Evolutionary conservation across 1,284 basidiomycete species (phyloP).

Genomic region (Malassezia sp.): DNA sequence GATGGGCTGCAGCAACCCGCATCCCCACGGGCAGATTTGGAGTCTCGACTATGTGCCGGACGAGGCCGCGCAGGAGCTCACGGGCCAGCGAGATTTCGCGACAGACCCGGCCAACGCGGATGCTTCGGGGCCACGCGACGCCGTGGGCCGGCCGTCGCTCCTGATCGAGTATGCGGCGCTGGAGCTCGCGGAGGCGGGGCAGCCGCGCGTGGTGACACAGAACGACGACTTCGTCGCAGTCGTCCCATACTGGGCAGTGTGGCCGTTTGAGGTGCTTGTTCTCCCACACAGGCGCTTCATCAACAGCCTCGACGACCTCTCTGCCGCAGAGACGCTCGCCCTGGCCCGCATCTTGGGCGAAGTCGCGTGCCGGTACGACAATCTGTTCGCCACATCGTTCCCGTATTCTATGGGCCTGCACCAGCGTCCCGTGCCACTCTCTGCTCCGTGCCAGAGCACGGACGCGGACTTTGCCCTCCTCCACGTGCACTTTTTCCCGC

Average conservation of each 20-base stretch:
- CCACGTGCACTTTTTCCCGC: slow-evolving; percentile 81
- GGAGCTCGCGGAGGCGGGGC: slow-evolving; percentile 55
- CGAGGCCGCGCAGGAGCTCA: slow-evolving; percentile 32
- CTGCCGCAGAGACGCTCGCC: slow-evolving; percentile 17
- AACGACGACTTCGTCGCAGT: slow-evolving; percentile 74
- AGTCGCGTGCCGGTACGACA: slow-evolving; percentile 38
- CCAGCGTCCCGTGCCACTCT: slow-evolving; percentile 56
- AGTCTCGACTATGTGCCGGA: slow-evolving; percentile 49
- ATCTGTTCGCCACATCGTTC: slow-evolving; percentile 58
- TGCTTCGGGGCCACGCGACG: slow-evolving; percentile 52
- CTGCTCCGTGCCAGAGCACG: slow-evolving; percentile 25
- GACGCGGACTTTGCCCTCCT: slow-evolving; percentile 58
- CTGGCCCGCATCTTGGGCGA: slow-evolving; percentile 50
- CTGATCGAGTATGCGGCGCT: slow-evolving; percentile 72
- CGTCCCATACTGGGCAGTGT: slow-evolving; percentile 91
- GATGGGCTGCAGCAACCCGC: slow-evolving; percentile 94
- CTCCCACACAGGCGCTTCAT: slow-evolving; percentile 29
- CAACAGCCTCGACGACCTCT: slow-evolving; percentile 25
- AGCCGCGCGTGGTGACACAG: slow-evolving; percentile 56
- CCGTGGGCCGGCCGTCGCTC: slow-evolving; percentile 58
- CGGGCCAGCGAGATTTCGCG: slow-evolving; percentile 28
- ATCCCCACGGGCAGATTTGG: slow-evolving; percentile 90
- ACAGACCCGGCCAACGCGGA: slow-evolving; percentile 19
- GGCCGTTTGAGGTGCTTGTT: slow-evolving; percentile 77
- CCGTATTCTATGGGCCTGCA: slow-evolving; percentile 88